These are phyloP conservation scores for Penicillium cosmopolitanum DNA, from an alignment of 495 filamentous ascomycete species.

Conservation along the genomic window DNA sequence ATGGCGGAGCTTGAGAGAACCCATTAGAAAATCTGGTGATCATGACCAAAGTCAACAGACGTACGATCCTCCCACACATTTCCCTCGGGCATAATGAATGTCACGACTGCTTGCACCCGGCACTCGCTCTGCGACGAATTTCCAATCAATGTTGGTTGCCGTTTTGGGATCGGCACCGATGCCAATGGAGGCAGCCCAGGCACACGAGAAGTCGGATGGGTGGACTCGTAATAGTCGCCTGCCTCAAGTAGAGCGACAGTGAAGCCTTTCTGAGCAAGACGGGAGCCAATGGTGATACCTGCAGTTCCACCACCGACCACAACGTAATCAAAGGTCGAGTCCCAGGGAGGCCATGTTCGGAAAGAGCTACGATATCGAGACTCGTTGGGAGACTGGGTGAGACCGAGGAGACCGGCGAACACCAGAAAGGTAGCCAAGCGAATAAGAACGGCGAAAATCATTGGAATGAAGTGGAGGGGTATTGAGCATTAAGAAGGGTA, in stretches of 20 bases:
- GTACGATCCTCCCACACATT: conserved; percentile 45
- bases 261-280: conserved; percentile 43
- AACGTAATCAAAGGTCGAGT: conserved; percentile 51
- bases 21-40: not conserved
- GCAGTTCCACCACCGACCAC: conserved; percentile 58
- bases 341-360: conserved; percentile 7
- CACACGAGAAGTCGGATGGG: conserved; percentile 46
- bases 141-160: conserved; percentile 53
- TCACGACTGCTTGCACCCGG: conserved; percentile 38
- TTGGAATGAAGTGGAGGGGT: not conserved
- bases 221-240: conserved; percentile 58
- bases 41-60: not conserved
- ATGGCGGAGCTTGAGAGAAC: conserved; percentile 29
- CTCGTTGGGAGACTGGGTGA: not conserved
- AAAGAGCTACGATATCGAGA: not conserved
- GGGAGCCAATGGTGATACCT: conserved; percentile 49
- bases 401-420: not conserved
- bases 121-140: conserved; percentile 37
- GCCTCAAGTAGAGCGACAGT: conserved; percentile 59
- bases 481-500: not conserved
- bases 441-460: not conserved
- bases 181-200: conserved; percentile 42
- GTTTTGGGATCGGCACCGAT: conserved; percentile 36
- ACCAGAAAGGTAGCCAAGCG: not conserved
- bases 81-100: conserved; percentile 46